Conservation (phyloP, 257 asterid genomes). For the Leptodermis oblonga region DNA sequence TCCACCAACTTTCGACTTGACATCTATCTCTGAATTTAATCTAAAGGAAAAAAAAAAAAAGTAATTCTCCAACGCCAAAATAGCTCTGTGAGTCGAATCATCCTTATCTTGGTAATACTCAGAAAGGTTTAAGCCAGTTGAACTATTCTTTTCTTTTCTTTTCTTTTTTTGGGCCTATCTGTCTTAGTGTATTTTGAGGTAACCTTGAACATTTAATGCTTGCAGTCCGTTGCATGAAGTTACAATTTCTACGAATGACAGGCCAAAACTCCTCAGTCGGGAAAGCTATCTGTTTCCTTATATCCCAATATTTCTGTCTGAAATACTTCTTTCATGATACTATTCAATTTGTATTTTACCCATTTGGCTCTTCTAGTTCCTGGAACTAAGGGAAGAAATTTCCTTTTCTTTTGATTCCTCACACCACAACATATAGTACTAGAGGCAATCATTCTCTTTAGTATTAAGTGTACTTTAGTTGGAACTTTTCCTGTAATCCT, state of each 20-base stretch:
- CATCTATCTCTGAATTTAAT: conserved; percentile 41
- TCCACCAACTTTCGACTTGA: conserved; percentile 60
- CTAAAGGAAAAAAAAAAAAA: conserved; percentile 35
- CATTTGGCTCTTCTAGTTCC: neutral
- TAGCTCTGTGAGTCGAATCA: conserved; percentile 51
- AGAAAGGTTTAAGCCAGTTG: conserved; percentile 58
- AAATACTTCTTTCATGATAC: too few relatives aligned
- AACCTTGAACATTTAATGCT: conserved; percentile 8
- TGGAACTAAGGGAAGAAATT: neutral
- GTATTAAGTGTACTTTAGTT: too few relatives aligned
- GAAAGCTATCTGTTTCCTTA: conserved; percentile 26
- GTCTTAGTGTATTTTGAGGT: conserved; percentile 5
- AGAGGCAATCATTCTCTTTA: neutral
- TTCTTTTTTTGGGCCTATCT: conserved; percentile 15
- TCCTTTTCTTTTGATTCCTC: neutral
- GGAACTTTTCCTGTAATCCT: neutral
- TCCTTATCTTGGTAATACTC: conserved; percentile 58
- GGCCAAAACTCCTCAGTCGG: conserved; percentile 81
- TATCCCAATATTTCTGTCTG: neutral
- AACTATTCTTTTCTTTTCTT: conserved; percentile 23
- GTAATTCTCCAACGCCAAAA: conserved; percentile 37
- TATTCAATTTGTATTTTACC: too few relatives aligned
- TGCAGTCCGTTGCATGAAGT: conserved; percentile 71
- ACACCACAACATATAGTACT: neutral
- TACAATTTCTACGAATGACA: conserved; percentile 78